These are phyloP conservation scores for Handroanthus guayacan DNA, from an alignment of 257 asterid species.

Conservation along the genomic window DNA sequence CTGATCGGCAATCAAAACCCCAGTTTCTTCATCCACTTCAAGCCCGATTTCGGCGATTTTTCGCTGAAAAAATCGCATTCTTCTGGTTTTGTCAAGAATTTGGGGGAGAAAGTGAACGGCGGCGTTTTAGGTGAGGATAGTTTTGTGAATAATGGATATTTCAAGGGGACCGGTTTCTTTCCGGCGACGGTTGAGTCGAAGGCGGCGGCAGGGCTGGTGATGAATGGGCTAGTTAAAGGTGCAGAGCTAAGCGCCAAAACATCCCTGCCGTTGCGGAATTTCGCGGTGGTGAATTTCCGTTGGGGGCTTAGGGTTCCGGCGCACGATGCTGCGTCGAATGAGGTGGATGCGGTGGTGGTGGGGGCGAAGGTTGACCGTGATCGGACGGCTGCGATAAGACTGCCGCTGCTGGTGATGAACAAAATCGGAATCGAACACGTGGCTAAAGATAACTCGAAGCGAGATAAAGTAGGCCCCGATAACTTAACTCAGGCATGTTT, in stretches of 20 bases:
- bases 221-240: constrained; percentile 57
- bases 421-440: constrained; percentile 87
- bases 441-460: constrained; percentile 41
- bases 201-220: constrained; percentile 61
- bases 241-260: constrained; percentile 73
- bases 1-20: constrained; percentile 73
- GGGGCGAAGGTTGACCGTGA: constrained; percentile 49
- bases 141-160: constrained; percentile 42
- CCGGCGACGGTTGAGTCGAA: constrained; percentile 58
- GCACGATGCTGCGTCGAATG: constrained; percentile 46
- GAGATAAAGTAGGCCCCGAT: constrained; percentile 44
- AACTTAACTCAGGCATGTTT: constrained; percentile 68
- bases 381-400: constrained; percentile 46
- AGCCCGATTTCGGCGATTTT: constrained; percentile 87
- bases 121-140: constrained; percentile 33
- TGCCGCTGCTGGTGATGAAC: constrained; percentile 82
- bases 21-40: constrained; percentile 81
- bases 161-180: constrained; percentile 47
- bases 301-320: constrained; percentile 90
- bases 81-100: constrained; percentile 46
- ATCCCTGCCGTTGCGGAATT: constrained; percentile 57
- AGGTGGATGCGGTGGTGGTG: constrained; percentile 54
- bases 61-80: constrained; percentile 68
- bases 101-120: constrained; percentile 42
- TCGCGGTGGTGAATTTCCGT: constrained; percentile 69